Conservation (phyloP, 208 protist species). For the Acanthamoeba triangularis region DNA sequence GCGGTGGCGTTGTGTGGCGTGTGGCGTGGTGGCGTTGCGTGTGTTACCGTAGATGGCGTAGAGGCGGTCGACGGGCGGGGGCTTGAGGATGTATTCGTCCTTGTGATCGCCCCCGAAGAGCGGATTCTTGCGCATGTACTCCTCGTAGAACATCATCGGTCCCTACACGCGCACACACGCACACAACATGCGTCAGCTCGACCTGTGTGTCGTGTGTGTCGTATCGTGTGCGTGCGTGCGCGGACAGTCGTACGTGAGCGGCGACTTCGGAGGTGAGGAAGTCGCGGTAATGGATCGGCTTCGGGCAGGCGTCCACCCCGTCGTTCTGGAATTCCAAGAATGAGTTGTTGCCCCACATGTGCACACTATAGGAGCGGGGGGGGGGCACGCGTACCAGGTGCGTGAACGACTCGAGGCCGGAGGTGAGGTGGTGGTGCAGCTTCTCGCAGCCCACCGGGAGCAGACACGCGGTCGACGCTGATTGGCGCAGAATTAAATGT, state of each 20-base stretch:
- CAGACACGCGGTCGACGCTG: not conserved
- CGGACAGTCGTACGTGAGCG: not conserved
- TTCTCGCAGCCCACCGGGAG: slow-evolving; percentile 19
- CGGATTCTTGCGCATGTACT: slow-evolving; percentile 47
- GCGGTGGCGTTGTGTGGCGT: too few species aligned
- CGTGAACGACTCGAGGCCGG: not conserved
- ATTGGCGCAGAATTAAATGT: not conserved
- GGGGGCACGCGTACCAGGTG: not conserved
- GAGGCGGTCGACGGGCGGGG: not conserved
- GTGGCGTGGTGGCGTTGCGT: too few species aligned
- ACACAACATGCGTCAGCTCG: too few species aligned
- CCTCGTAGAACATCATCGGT: not conserved
- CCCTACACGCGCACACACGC: not conserved
- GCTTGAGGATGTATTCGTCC: slow-evolving; percentile 12
- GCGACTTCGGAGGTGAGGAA: not conserved
- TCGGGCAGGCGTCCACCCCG: not conserved
- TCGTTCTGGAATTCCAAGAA: not conserved
- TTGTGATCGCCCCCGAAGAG: not conserved
- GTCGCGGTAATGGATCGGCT: not conserved
- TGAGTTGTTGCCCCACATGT: not conserved
- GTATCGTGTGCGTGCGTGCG: too few species aligned
- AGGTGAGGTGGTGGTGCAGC: not conserved
- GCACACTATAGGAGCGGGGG: too few species aligned
- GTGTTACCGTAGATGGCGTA: slow-evolving; percentile 41
- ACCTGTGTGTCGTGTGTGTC: too few species aligned